These are phyloP conservation scores for Plasmodium fragile DNA, from an alignment of 169 alveolate genomes.

Conservation along the genomic window DNA sequence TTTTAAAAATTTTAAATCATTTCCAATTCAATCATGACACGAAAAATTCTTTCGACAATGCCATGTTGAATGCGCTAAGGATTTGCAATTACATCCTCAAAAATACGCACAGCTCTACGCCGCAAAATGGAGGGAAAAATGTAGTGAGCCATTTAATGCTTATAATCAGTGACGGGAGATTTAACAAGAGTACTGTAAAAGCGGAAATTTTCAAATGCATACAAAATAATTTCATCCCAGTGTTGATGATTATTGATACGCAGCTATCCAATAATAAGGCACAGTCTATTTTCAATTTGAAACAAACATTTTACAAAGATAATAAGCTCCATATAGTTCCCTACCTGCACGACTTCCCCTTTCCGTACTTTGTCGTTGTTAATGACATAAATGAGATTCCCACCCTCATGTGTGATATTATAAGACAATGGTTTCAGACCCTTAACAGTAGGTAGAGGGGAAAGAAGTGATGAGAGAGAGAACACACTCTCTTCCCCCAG, in stretches of 20 bases:
- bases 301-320: constrained; percentile 87
- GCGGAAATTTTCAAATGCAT: constrained; percentile 90
- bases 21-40: constrained; percentile 88
- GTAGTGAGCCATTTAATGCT: constrained; percentile 89
- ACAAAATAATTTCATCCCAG: constrained; percentile 90
- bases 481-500: not conserved
- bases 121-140: constrained; percentile 76
- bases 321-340: constrained; percentile 92
- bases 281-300: constrained; percentile 88
- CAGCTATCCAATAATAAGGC: constrained; percentile 76
- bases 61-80: constrained; percentile 89
- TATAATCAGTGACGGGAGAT: constrained; percentile 97
- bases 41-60: constrained; percentile 76
- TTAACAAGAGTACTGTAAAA: constrained; percentile 94
- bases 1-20: constrained; percentile 78
- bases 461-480: not conserved
- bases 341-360: constrained; percentile 96
- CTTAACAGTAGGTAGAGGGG: constrained; percentile 32
- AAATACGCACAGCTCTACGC: constrained; percentile 30
- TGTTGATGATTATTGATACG: constrained; percentile 92
- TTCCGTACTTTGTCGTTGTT: constrained; percentile 95
- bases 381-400: constrained; percentile 90
- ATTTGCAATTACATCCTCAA: constrained; percentile 84
- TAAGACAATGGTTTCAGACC: constrained; percentile 85
- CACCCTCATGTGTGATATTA: constrained; percentile 86